Base-by-base conservation (phyloP, 495 filamentous ascomycete species). In the Pyrenopolyporus hunteri region DNA sequence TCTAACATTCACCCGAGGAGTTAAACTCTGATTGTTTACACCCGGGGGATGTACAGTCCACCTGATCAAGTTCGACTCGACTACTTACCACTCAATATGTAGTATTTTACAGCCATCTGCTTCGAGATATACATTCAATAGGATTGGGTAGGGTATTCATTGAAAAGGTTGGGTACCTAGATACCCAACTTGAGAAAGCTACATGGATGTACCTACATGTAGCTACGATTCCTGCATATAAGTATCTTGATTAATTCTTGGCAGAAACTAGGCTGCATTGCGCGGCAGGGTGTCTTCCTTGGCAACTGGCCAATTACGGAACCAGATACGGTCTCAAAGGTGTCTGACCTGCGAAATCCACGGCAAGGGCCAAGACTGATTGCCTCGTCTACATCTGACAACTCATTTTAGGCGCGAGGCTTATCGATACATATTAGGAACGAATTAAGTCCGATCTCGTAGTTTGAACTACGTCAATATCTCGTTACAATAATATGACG, bases 221-320 rank as follows among this genome's bases (percentile, higher is more conserved):
- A n/a, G n/a, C n/a, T 42, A 42, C 19, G 19, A 42, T 25, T 14
- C 17, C 22, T 35, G 20, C 19, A 20, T 35, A 19, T 35, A 48
- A 42, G 36, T 64, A 64, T 52, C 47, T 58, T 46, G 26, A 46
- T 58, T 54, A 25, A 47, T 52, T 39, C 61, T 64, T 64, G 54
- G 61, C 61, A 55, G 25, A 28, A 14, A 26, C 47, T 44, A 29
- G 58, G 50, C 31, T 56, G 51, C 59, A 62, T 53, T 51, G 26
- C 6, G 17, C 28, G 25, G 44, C 52, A 46, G 22, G 51, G 47
- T 13, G n/a, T 2, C 25, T 64, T 42, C 20, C 23, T 51, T 50
- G 32, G 13, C 33, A 25, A 33, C 51, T 26, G 14, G 26, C 59
- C 59, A 63, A 47, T 58, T 52, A 46, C 36, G 32, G 10, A 11